Evolutionary conservation across 2,329 filamentous ascomycete genomes (phyloP).

Genomic region (Onygenales sp.): DNA sequence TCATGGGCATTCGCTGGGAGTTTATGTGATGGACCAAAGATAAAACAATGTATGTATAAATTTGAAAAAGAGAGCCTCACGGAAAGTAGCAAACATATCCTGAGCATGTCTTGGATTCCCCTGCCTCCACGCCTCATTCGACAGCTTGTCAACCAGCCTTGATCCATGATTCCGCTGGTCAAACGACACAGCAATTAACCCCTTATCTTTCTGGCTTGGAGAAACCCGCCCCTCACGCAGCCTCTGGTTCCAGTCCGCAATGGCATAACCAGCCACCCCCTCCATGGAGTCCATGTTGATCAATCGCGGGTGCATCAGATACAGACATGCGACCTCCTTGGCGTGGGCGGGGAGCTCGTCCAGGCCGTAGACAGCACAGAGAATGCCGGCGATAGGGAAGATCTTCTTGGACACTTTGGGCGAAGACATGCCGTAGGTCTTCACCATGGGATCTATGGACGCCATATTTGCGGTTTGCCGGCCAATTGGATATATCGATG

Average conservation of each 20-base stretch:
- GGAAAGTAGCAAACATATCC: slow-evolving; percentile 80
- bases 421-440: slow-evolving; percentile 13
- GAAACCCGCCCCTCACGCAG: slow-evolving; percentile 21
- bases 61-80: slow-evolving; percentile 32
- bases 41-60: neutral
- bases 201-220: slow-evolving; percentile 31
- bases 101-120: slow-evolving; percentile 76
- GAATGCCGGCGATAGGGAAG: slow-evolving; percentile 66
- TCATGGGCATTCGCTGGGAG: neutral
- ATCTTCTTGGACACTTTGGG: slow-evolving; percentile 51
- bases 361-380: slow-evolving; percentile 72
- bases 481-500: neutral
- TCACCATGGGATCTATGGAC: slow-evolving; percentile 24
- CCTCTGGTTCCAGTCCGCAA: slow-evolving; percentile 57
- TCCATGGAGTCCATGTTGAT: slow-evolving; percentile 64
- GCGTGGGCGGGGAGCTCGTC: slow-evolving; percentile 55
- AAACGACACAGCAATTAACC: slow-evolving; percentile 72
- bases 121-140: slow-evolving; percentile 69
- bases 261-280: slow-evolving; percentile 57
- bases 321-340: slow-evolving; percentile 63
- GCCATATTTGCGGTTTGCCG: slow-evolving; percentile 18
- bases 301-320: slow-evolving; percentile 77
- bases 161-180: slow-evolving; percentile 91
- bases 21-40: neutral
- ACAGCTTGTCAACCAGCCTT: slow-evolving; percentile 53